Evolutionary conservation across 805 yeast species (phyloP).

Genomic region (Maudiozyma bulderi): DNA sequence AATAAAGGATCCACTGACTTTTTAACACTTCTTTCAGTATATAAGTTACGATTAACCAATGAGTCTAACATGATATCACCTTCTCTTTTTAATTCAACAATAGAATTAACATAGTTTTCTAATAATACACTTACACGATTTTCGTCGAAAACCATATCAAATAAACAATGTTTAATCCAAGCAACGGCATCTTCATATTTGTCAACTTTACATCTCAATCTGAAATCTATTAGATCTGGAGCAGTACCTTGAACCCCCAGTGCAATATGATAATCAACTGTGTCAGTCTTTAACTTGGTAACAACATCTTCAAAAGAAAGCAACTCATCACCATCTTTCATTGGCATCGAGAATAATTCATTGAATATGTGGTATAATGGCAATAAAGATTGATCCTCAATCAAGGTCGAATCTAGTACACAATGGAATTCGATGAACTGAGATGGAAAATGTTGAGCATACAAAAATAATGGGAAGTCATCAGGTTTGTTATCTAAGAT

Average conservation of each 20-base stretch:
- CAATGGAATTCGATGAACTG: constrained; percentile 66
- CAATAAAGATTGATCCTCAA: constrained; percentile 40
- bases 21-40: constrained; percentile 51
- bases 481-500: constrained; percentile 29
- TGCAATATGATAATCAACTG: constrained; percentile 48
- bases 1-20: constrained; percentile 56
- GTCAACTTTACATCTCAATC: constrained; percentile 47
- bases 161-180: constrained; percentile 65
- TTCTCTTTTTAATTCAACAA: constrained; percentile 32
- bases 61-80: constrained; percentile 53
- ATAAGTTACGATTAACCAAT: constrained; percentile 43
- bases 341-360: constrained; percentile 64
- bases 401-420: constrained; percentile 44
- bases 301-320: constrained; percentile 72
- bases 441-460: constrained; percentile 71
- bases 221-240: constrained; percentile 56
- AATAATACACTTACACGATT: constrained; percentile 54
- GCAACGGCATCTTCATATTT: constrained; percentile 62
- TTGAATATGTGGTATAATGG: constrained; percentile 58
- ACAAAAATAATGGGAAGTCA: constrained; percentile 58
- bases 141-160: constrained; percentile 60
- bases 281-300: constrained; percentile 59
- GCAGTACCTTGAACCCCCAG: constrained; percentile 51
- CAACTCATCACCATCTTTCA: constrained; percentile 45
- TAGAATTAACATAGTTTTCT: constrained; percentile 33